Evolutionary conservation across 1,284 basidiomycete genomes (phyloP).

Genomic region (Cutaneotrichosporon sp.): DNA sequence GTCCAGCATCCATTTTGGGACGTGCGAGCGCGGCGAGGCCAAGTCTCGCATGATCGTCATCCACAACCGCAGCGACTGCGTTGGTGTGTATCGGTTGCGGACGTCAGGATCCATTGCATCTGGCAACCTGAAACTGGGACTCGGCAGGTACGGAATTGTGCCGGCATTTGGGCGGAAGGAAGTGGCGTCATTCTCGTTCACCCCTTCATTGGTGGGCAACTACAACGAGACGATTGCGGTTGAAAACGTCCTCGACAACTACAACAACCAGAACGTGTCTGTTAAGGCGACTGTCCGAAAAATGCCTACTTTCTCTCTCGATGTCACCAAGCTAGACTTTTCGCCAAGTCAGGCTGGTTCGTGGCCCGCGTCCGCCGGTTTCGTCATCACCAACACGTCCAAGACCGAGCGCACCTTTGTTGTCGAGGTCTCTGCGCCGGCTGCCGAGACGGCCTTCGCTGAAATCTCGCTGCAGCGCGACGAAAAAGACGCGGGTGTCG

Average conservation of each 20-base stretch:
- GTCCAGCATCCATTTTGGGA: constrained; percentile 58
- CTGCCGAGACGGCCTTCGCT: constrained; percentile 15
- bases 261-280: constrained; percentile 55
- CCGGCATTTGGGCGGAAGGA: constrained; percentile 57
- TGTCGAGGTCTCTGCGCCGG: constrained; percentile 38
- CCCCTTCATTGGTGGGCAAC: constrained; percentile 54
- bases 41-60: constrained; percentile 57
- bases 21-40: constrained; percentile 56
- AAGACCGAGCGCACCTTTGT: constrained; percentile 54
- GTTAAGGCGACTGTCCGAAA: constrained; percentile 57
- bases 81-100: constrained; percentile 57
- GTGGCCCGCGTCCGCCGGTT: constrained; percentile 37
- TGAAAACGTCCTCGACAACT: constrained; percentile 56
- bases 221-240: constrained; percentile 57
- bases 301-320: constrained; percentile 55
- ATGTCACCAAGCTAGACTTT: constrained; percentile 38
- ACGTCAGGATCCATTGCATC: constrained; percentile 58
- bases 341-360: constrained; percentile 26
- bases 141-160: constrained; percentile 57
- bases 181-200: constrained; percentile 54
- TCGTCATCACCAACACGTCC: constrained; percentile 55
- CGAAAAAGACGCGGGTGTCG: constrained; percentile 46
- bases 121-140: constrained; percentile 56
- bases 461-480: constrained; percentile 39
- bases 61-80: constrained; percentile 54